These are phyloP conservation scores for Trichomonas gallinae DNA, from an alignment of 208 protist species.

Conservation along the genomic window DNA sequence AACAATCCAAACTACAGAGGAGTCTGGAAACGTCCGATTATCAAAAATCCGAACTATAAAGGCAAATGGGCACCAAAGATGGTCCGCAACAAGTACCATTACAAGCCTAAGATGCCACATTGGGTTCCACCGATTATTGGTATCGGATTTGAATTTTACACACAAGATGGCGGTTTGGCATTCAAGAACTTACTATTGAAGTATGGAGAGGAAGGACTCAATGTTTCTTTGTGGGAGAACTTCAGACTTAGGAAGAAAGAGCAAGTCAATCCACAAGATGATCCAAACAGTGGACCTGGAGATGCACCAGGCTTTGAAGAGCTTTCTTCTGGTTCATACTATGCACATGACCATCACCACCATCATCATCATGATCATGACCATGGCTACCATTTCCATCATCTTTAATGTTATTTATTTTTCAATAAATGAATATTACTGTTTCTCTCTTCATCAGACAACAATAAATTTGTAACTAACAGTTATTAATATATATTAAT, in stretches of 20 bases:
- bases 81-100: conserved; percentile 40
- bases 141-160: background rate
- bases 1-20: conserved; percentile 41
- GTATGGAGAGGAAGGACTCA: background rate
- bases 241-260: background rate
- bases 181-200: background rate
- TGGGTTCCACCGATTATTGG: background rate
- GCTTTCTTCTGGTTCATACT: too few species aligned
- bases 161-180: background rate
- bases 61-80: conserved; percentile 36
- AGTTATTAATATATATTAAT: too few species aligned
- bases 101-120: background rate
- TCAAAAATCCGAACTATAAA: conserved; percentile 44
- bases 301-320: too few species aligned
- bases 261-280: background rate
- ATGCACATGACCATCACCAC: too few species aligned
- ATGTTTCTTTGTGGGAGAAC: background rate
- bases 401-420: too few species aligned
- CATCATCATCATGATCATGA: too few species aligned
- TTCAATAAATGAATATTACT: too few species aligned
- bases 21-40: conserved; percentile 28
- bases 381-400: too few species aligned
- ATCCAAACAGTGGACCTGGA: background rate
- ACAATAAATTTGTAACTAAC: too few species aligned
- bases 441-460: too few species aligned